phyloP scores from a whole-genome alignment of 2,329 filamentous ascomycete genomes.

The Neopestalotiopsis sp. region DNA sequence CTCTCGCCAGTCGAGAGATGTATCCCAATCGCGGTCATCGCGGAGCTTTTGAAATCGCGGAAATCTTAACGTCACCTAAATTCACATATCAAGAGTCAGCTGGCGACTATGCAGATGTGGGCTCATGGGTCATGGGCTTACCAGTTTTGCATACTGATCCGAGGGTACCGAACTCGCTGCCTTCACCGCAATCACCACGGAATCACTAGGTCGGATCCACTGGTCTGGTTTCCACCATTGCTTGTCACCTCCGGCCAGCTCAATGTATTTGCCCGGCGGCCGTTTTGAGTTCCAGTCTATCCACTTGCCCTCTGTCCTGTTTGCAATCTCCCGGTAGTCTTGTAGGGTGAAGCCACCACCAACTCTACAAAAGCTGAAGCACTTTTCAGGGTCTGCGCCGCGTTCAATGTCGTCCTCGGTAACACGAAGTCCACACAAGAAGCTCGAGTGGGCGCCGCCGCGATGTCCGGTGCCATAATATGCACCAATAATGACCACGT shows the following conservation, averaged over 20 bases:
- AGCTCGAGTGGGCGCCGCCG: slow-evolving; percentile 83
- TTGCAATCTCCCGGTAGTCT: slow-evolving; percentile 83
- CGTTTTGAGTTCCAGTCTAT: slow-evolving; percentile 78
- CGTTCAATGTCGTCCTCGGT: slow-evolving; percentile 70
- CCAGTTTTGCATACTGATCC: slow-evolving; percentile 76
- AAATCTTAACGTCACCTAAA: slow-evolving; percentile 76
- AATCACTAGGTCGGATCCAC: slow-evolving; percentile 91
- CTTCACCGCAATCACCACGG: slow-evolving; percentile 86
- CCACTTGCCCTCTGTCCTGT: slow-evolving; percentile 93
- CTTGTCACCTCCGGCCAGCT: slow-evolving; percentile 75
- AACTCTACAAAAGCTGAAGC: slow-evolving; percentile 95
- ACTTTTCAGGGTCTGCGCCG: slow-evolving; percentile 72
- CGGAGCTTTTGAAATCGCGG: slow-evolving; percentile 85
- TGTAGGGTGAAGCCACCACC: slow-evolving; percentile 88
- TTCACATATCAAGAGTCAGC: too few species aligned
- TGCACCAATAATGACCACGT: slow-evolving; percentile 87
- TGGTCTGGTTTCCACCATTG: slow-evolving; percentile 84
- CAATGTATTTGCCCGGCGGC: slow-evolving; percentile 79
- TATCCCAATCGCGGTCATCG: slow-evolving; percentile 84
- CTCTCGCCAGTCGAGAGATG: slow-evolving; percentile 77
- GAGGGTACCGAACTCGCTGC: slow-evolving; percentile 79
- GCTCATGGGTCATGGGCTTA: not conserved
- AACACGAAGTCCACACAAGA: slow-evolving; percentile 85
- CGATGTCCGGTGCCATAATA: slow-evolving; percentile 90
- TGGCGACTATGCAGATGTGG: not conserved